Base-by-base conservation (phyloP, 805 yeast species). In the Candida boleticola region DNA sequence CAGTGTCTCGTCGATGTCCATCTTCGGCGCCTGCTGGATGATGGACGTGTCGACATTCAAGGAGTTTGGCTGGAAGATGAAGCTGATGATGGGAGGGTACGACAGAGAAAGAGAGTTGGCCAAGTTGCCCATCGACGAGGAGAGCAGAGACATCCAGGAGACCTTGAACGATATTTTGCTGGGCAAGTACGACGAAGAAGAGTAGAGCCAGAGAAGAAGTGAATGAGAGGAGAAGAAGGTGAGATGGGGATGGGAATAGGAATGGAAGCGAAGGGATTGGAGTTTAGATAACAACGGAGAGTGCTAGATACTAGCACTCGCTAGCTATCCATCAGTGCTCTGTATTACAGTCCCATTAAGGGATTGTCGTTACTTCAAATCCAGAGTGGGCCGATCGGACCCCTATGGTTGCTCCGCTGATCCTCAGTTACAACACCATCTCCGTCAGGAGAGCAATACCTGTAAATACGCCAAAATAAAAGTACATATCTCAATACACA, bases 11-110 rank as follows among this genome's bases (percentile, higher is more conserved):
- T 76, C 87, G 1, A 86, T 87, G 88, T 63, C 79, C 3, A 68
- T 82, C 1, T 77, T 86, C 30, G 95, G 95, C 2, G 71, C 80
- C 2, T 82, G 88, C 53, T 89, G 96, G 96, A 70, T 81, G 31
- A 72, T 76, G 63, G 95, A 89, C 55, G 83, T 89, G 9, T 76
- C 86, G 5, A 71, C 68, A 22, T 69, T 83, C 36, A 68, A 73
- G 42, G 96, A 89, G 57, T 86, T 89, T 59, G 83, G 90, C 2
- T 69, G 70, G 66, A 75, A 75, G 55, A 77, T 86, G 80, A 83
- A 81, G 60, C 60, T 68, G 7, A 54, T 68, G 39, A 63, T 85
- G 52, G 93, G 95, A 31, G 95, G 93, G 9, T 80, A 78, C 39
- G 77, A 77, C 40, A 78, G 76, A 22, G 79, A 80, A 44, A 62